These are phyloP conservation scores for Nemania diffusa DNA, from an alignment of 2,329 filamentous ascomycete genomes.

Conservation along the genomic window DNA sequence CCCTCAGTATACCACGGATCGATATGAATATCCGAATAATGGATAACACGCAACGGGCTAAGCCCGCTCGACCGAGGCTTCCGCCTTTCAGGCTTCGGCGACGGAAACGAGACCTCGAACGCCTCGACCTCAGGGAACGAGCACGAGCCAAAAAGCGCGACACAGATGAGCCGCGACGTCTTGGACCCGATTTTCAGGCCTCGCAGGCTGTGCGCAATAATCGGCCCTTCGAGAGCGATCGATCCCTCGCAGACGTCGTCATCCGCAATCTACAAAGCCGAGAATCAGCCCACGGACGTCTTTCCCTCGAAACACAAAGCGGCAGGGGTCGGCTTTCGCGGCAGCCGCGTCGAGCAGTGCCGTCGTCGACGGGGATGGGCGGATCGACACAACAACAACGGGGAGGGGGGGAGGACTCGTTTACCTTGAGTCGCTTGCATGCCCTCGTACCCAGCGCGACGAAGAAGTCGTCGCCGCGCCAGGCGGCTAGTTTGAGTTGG, in stretches of 20 bases:
- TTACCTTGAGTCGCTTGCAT: slow-evolving; percentile 43
- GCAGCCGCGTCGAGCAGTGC: background rate
- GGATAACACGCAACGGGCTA: slow-evolving; percentile 63
- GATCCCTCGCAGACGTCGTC: slow-evolving; percentile 66
- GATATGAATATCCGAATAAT: slow-evolving; percentile 70
- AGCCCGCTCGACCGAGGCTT: slow-evolving; percentile 57
- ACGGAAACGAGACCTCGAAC: slow-evolving; percentile 58
- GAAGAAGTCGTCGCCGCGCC: slow-evolving; percentile 44
- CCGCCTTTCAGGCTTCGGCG: slow-evolving; percentile 50
- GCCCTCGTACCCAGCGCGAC: slow-evolving; percentile 38
- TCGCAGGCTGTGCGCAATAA: slow-evolving; percentile 61
- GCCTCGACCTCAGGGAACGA: slow-evolving; percentile 57
- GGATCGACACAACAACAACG: too few relatives aligned
- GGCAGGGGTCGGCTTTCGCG: background rate
- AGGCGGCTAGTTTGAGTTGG: slow-evolving; percentile 42
- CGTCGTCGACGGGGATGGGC: too few relatives aligned
- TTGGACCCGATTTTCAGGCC: slow-evolving; percentile 56
- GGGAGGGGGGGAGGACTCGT: background rate
- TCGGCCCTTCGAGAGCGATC: slow-evolving; percentile 62
- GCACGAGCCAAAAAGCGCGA: slow-evolving; percentile 65
- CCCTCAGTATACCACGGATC: slow-evolving; percentile 66
- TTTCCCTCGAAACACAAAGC: background rate
- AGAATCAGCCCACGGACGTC: slow-evolving; percentile 20
- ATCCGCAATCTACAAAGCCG: slow-evolving; percentile 57
- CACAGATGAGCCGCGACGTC: slow-evolving; percentile 63